Percentiles rank a stretch among this genome's conserved stretches.
phyloP scores from a whole-genome alignment of 2,329 filamentous ascomycete species.

The Claviceps purpurea region DNA sequence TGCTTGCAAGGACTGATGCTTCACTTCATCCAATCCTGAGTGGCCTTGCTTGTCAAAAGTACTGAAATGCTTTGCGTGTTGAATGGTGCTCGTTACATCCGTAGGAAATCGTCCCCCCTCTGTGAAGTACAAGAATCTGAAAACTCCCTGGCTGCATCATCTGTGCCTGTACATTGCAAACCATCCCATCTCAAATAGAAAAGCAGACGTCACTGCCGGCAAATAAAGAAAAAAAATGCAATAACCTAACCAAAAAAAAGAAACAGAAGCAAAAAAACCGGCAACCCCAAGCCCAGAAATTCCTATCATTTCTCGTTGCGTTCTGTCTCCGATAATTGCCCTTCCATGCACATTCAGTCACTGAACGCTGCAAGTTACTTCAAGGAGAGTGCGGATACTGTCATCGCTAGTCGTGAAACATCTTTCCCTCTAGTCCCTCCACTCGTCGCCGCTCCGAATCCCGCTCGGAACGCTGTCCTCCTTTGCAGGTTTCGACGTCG shows the following conservation, averaged over 20 bases:
- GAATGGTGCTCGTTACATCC: too few relatives aligned
- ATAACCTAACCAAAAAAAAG: background rate
- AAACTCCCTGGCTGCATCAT: background rate
- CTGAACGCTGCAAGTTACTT: background rate
- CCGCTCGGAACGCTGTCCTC: constrained; percentile 21
- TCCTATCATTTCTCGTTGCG: background rate
- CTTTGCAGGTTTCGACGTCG: constrained; percentile 14
- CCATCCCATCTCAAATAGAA: too few relatives aligned
- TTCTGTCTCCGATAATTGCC: background rate
- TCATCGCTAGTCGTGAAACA: background rate
- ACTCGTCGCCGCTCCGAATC: constrained; percentile 33
- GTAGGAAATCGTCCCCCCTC: too few relatives aligned
- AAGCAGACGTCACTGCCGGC: background rate
- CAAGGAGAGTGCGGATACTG: background rate
- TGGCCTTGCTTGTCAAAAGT: too few relatives aligned
- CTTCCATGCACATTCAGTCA: background rate
- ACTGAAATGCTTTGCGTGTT: too few relatives aligned
- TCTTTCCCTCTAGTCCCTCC: constrained; percentile 22
- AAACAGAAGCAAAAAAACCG: background rate
- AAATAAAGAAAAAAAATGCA: background rate
- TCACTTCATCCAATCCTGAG: too few relatives aligned
- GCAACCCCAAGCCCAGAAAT: background rate
- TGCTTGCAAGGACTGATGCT: too few relatives aligned
- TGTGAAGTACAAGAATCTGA: too few relatives aligned
- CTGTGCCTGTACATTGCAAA: background rate